Conservation (phyloP, 2,329 filamentous ascomycete species). For the Aspergillus fijiensis region DNA sequence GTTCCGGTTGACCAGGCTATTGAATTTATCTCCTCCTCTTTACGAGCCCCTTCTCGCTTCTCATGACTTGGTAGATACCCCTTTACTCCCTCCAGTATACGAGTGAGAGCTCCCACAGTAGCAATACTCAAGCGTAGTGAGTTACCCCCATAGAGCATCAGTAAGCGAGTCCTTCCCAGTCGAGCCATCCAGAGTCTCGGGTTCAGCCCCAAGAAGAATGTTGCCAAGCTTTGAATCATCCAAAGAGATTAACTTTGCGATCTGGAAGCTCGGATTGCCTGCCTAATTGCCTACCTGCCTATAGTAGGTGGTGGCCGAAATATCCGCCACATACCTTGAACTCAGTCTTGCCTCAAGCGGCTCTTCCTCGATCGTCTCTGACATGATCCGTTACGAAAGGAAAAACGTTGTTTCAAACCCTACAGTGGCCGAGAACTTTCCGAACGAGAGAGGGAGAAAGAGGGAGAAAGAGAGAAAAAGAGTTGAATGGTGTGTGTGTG, state of each 20-base stretch:
- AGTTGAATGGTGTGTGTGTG: background rate
- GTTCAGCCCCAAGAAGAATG: background rate
- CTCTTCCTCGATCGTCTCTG: background rate
- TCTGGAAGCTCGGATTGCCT: background rate
- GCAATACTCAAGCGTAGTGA: no score
- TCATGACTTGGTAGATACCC: no score
- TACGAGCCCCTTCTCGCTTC: conserved; percentile 8
- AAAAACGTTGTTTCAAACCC: background rate
- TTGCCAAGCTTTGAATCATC: background rate
- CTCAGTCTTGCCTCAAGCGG: background rate
- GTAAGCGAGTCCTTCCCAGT: background rate
- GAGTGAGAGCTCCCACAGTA: no score
- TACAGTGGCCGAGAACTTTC: no score
- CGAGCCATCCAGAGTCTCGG: background rate
- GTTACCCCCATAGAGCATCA: conserved; percentile 3
- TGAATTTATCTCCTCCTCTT: conserved; percentile 7
- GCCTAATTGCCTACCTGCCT: background rate
- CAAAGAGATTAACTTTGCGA: background rate
- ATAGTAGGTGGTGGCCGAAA: background rate
- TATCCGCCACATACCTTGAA: background rate
- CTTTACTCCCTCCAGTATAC: no score
- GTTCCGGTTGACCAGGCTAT: conserved; percentile 14
- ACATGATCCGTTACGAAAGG: background rate
- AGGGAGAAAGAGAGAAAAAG: background rate
- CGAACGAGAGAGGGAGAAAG: background rate